Conservation (phyloP, 192 early-diverging fungal genomes). For the Dispira simplex region DNA sequence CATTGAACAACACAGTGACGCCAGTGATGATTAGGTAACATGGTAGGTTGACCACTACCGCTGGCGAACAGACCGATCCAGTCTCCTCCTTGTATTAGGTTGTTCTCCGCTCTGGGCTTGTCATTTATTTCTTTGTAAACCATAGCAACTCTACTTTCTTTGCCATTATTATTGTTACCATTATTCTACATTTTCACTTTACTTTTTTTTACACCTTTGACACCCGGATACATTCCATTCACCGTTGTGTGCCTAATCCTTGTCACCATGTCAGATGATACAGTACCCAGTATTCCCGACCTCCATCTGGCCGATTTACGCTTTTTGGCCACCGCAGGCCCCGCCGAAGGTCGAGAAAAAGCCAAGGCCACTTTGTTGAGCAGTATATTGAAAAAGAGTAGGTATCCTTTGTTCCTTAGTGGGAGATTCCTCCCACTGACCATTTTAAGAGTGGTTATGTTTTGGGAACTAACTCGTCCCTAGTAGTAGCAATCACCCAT, state of each 20-base stretch:
- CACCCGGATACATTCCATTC: neutral
- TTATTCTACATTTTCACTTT: neutral
- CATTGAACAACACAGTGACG: too few relatives aligned
- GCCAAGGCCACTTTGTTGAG: conserved; percentile 53
- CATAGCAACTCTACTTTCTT: neutral
- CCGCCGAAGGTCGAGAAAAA: conserved; percentile 42
- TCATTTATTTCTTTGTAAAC: neutral
- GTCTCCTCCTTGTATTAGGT: too few relatives aligned
- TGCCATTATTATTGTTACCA: neutral
- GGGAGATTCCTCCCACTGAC: neutral
- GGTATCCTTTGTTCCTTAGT: conserved; percentile 15
- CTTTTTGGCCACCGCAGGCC: conserved; percentile 65
- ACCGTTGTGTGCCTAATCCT: conserved; percentile 11
- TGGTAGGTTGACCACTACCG: too few relatives aligned
- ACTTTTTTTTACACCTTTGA: conserved; percentile 7
- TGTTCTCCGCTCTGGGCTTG: too few relatives aligned
- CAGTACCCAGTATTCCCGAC: conserved; percentile 73
- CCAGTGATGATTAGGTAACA: too few relatives aligned
- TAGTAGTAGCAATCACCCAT: neutral
- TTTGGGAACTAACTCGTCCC: neutral
- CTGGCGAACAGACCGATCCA: too few relatives aligned
- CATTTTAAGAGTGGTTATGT: neutral
- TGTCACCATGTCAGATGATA: conserved; percentile 37
- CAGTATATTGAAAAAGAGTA: conserved; percentile 74
- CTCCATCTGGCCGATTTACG: conserved; percentile 70